Conservation (phyloP, 2,329 filamentous ascomycete genomes). For the Cyphellophora attinorum region DNA sequence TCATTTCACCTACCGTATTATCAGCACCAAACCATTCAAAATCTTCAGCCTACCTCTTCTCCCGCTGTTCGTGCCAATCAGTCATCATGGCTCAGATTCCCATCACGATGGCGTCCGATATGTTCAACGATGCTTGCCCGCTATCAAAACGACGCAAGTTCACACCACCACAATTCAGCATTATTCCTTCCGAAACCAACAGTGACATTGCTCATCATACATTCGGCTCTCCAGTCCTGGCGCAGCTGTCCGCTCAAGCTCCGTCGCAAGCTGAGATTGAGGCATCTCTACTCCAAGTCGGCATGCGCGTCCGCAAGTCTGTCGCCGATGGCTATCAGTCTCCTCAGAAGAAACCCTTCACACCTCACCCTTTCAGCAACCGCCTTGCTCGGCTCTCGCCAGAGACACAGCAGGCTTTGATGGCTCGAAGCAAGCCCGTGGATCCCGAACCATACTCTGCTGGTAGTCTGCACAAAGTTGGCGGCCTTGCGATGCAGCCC, state of each 20-base stretch:
- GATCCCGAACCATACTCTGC: conserved; percentile 11
- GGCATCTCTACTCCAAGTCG: conserved; percentile 77
- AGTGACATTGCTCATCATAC: conserved; percentile 14
- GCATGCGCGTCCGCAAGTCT: conserved; percentile 89
- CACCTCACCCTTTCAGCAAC: conserved; percentile 17
- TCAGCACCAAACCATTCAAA: neutral
- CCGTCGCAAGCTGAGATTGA: conserved; percentile 48
- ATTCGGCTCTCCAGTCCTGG: conserved; percentile 23
- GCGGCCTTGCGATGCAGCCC: conserved; percentile 56
- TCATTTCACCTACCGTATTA: neutral
- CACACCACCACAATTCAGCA: conserved; percentile 27
- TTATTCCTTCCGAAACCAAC: conserved; percentile 14
- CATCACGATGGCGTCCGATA: neutral
- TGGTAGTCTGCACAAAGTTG: conserved; percentile 64
- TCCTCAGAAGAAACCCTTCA: conserved; percentile 18
- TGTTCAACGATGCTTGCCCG: conserved; percentile 10
- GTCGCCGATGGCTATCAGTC: conserved; percentile 86
- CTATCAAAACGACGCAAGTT: conserved; percentile 35
- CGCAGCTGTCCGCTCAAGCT: conserved; percentile 27
- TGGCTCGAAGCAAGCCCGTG: conserved; percentile 5
- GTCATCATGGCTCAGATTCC: conserved; percentile 1
- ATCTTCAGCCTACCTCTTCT: no score
- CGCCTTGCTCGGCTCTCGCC: conserved; percentile 13
- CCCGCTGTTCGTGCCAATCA: no score
- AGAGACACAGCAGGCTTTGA: conserved; percentile 16